Base-by-base conservation (phyloP, 148 eudicot species). In the Vaccinium myrtillus region DNA sequence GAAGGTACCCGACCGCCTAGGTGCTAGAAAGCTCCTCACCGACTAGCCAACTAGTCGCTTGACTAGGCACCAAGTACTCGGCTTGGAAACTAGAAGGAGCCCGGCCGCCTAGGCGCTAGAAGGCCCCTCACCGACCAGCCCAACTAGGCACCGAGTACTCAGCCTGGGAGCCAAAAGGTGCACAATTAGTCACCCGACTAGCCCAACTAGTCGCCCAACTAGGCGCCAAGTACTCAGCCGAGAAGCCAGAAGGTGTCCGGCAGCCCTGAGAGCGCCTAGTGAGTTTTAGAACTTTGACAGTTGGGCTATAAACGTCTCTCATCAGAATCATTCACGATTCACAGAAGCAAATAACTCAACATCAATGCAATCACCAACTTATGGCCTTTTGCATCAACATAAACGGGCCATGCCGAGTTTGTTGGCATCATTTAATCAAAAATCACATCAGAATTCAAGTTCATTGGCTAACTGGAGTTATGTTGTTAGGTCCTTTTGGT, bases 281-380 rank as follows among this genome's bases (percentile, higher is more conserved):
- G 25, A 51, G 63, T n/a, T 19, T 16, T 39, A 71, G 36, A 36
- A 36, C 39, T 36, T 39, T 18, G 48, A 13, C 21, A 16, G 21
- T 69, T 53, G 23, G 55, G 48, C 54, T 61, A 70, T 51, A 27
- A 82, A 23, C 74, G 53, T 46, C 53, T 6, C 51, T 54, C 67
- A 82, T 71, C 48, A 12, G 61, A 27, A 50, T 75, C 25, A 81
- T 13, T 4, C 23, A 48, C 39, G 65, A 65, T 81, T 8, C 23
- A 43, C 75, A 48, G 27, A 27, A 53, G 25, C 18, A 25, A 49
- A 23, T 76, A 10, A n/a, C 12, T 76, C 79, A 10, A 21, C 25
- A 27, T 78, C 13, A 78, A 53, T 23, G 53, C 80, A 49, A 49
- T 50, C 59, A 77, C 81, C 81, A 78, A 78, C 63, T 43, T 53